Percentiles rank a stretch among this genome's conserved stretches.
Conservation (phyloP, 2,329 filamentous ascomycete species). For the Penicillium aurantiogriseum region DNA sequence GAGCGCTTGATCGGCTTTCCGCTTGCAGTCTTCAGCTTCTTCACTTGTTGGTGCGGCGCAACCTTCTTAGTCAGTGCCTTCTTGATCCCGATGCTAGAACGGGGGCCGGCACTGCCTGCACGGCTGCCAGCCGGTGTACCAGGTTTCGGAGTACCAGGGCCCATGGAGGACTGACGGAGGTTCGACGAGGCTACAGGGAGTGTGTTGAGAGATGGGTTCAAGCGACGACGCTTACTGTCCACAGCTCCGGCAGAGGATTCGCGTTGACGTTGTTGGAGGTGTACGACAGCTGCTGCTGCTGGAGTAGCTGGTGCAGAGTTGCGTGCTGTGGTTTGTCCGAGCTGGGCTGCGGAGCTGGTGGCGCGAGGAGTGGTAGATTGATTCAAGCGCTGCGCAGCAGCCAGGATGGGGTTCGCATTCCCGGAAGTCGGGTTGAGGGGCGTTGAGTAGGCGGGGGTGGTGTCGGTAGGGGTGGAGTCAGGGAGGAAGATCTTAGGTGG, state of each 20-base stretch:
- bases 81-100: conserved; percentile 40
- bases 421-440: conserved; percentile 57
- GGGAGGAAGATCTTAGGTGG: conserved; percentile 52
- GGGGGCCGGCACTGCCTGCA: conserved; percentile 60
- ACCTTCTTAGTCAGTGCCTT: conserved; percentile 54
- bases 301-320: conserved; percentile 49
- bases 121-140: conserved; percentile 53
- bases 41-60: conserved; percentile 54
- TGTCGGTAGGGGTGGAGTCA: conserved; percentile 46
- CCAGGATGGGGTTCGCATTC: conserved; percentile 54
- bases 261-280: conserved; percentile 50
- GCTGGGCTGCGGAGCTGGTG: conserved; percentile 40
- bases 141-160: conserved; percentile 63
- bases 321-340: conserved; percentile 37
- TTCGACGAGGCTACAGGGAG: conserved; percentile 55
- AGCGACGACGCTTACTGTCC: conserved; percentile 59
- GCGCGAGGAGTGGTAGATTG: conserved; percentile 31
- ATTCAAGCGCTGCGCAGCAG: conserved; percentile 52
- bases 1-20: conserved; percentile 45
- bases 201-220: conserved; percentile 53
- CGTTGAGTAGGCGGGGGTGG: conserved; percentile 41
- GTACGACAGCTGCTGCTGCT: conserved; percentile 34
- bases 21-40: conserved; percentile 38
- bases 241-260: conserved; percentile 55
- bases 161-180: conserved; percentile 60